Base-by-base conservation (phyloP, 257 asterid genomes). In the Cordia subcordata region DNA sequence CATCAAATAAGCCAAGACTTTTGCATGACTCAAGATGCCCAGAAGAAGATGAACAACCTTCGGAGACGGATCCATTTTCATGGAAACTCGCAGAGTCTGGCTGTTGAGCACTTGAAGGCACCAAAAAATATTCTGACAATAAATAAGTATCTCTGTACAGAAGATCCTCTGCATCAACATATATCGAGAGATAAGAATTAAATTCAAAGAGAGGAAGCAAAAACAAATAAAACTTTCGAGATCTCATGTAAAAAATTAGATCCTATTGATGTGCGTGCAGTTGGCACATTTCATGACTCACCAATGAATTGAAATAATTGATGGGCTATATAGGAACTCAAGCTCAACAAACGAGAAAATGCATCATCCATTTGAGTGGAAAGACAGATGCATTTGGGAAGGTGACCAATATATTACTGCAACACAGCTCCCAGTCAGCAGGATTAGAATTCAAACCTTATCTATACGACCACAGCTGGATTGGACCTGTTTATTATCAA, bases 261-360 rank as follows among this genome's bases (percentile, higher is more conserved):
- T 49, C 22, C 19, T 5, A n/a, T 15, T 17, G 37, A 13, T 17
- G 38, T 39, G 68, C 27, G 11, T 55, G 20, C 4, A 5, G 44
- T 23, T 23, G 42, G 32, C 22, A 8, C 19, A 53, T 38, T 13
- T 11, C 33, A 10, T 35, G 53, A 49, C 85, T 82, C 59, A 88
- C 96, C 94, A 14, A 92, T 57, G 65, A 85, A 82, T 63, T 72
- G 85, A 57, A 86, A 55, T 16, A 84, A 58, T 46, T 79, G 71
- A 23, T 64, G 76, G 23, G 75, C 67, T 57, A 86, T 57, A 60
- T 70, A 82, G 61, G 88, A 79, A 51, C 90, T 82, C 75, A 92
- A 68, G 62, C 77, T 73, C 73, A 79, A 72, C 42, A 92, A 82
- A 63, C 84, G 82, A 66, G 86, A 79, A 73, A 88, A 84, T 42